Percentiles rank a stretch among this genome's conserved stretches.
These are phyloP conservation scores for Dillenia suffruticosa DNA, from an alignment of 164 flowering plant species.

Conservation along the genomic window DNA sequence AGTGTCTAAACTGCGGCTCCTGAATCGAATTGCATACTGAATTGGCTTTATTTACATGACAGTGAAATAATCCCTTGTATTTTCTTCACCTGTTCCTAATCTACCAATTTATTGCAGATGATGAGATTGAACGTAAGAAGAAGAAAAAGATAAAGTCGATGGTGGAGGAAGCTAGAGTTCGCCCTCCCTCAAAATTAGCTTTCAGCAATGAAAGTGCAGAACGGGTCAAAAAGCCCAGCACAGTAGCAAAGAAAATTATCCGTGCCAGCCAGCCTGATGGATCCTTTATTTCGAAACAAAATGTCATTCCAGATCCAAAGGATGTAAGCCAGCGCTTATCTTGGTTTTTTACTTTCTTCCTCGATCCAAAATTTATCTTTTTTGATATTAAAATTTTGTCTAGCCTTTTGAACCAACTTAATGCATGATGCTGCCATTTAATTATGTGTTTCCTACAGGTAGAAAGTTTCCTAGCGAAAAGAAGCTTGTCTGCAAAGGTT, in stretches of 20 bases:
- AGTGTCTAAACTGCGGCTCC: no score
- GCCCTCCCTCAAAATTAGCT: conserved; percentile 24
- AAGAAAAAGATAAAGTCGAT: conserved; percentile 48
- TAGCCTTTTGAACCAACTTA: not conserved
- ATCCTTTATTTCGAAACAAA: conserved; percentile 30
- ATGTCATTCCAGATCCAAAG: conserved; percentile 25
- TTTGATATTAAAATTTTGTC: not conserved
- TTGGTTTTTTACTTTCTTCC: not conserved
- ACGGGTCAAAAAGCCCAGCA: conserved; percentile 29
- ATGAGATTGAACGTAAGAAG: conserved; percentile 59
- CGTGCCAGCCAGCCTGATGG: conserved; percentile 36
- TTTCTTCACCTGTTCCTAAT: no score
- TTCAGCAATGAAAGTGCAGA: conserved; percentile 36
- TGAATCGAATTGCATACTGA: no score
- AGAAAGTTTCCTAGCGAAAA: conserved; percentile 38
- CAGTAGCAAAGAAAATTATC: conserved; percentile 24
- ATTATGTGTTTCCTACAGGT: conserved; percentile 28
- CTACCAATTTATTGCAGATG: conserved; percentile 41
- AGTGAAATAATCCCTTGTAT: no score
- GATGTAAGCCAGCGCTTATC: conserved; percentile 27
- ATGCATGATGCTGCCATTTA: conserved; percentile 9
- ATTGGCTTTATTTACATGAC: no score
- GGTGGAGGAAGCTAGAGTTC: conserved; percentile 23
- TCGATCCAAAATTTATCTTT: not conserved
- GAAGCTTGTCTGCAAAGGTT: conserved; percentile 33